These are phyloP conservation scores for Glycine latifolia DNA, from an alignment of 306 rosid species.

Conservation along the genomic window DNA sequence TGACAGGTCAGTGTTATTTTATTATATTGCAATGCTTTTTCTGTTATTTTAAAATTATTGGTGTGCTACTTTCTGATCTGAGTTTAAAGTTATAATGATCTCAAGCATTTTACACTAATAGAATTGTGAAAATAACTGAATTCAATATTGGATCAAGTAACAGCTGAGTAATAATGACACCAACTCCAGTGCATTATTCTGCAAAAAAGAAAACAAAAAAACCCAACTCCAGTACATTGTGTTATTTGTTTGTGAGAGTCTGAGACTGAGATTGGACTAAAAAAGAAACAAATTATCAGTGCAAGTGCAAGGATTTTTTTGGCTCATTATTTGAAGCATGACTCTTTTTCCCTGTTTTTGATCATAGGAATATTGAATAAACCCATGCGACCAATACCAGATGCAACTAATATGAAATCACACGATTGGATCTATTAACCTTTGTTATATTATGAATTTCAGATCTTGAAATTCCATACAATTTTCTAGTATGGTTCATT, in stretches of 20 bases:
- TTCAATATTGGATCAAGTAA: slow-evolving; percentile 15
- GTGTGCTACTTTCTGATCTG: slow-evolving; percentile 10
- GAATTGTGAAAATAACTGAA: slow-evolving; percentile 31
- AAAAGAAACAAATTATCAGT: slow-evolving; percentile 7
- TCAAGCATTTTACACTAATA: slow-evolving; percentile 24
- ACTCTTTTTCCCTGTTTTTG: neutral
- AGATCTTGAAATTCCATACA: neutral
- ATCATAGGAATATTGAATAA: neutral
- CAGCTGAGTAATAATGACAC: neutral
- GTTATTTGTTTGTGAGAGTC: neutral
- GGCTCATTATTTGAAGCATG: neutral
- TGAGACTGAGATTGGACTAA: slow-evolving; percentile 1
- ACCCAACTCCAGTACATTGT: neutral
- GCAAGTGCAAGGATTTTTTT: neutral
- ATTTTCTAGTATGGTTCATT: slow-evolving; percentile 19
- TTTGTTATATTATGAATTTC: neutral
- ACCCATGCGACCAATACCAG: slow-evolving; percentile 3
- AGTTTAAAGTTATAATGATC: slow-evolving; percentile 21
- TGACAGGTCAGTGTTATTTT: slow-evolving; percentile 65
- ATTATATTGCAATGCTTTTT: slow-evolving; percentile 5
- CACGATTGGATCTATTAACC: slow-evolving; percentile 6
- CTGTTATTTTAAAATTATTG: slow-evolving; percentile 25
- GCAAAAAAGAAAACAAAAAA: no score
- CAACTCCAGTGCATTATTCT: neutral
- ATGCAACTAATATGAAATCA: neutral